Evolutionary conservation across 805 yeast genomes (phyloP), one percentile per base, ranked within the genome.

Genomic region (Ogataea wickerhamii): DNA sequence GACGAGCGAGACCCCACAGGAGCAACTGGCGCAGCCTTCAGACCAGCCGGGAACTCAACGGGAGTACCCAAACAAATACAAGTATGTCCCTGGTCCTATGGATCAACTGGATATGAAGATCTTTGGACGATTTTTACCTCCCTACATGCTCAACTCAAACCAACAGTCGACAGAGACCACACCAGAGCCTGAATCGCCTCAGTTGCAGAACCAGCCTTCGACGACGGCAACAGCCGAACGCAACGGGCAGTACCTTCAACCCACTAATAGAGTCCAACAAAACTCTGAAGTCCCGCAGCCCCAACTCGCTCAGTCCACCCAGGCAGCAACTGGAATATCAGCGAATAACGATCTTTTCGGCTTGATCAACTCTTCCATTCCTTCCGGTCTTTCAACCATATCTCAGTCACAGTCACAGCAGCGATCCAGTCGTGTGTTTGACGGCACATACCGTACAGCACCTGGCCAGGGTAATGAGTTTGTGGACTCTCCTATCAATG

Each of bases 51-150:
- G 21, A 19, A 17, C 39, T 13, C 42, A 38, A 10, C 41, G 32
- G 18, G 37, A 36, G 7, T 26, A 38, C 8, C 23, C 25, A 19
- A 41, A 34, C 21, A 43, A 50, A 29, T 47, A 43, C 34, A 61
- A 65, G 37, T 84, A 85, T 51, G 71, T 84, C 44, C 87, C 93
- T 1, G 93, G 95, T 4, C 81, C 85, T 29, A 82, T 87, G 70
- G 95, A 87, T 57, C 84, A 82, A 48, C 61, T 87, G 32, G 96
- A 87, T 56, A 77, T 86, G 53, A 89, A 86, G 53, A 71, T 87
- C 14, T 87, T 87, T 66, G 96, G 96, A 1, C 66, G 85, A 27
- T 80, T 83, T 46, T 56, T 86, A 34, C 95, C 95, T 2, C 93
- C 95, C 3, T 86, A 84, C 55, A 86, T 86, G 94, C 67, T 80